A percentile compares a stretch with the other conserved stretches of the same genome.
These are phyloP conservation scores for Botryosphaeria agaves DNA, from an alignment of 2,329 filamentous ascomycete genomes.

Conservation along the genomic window DNA sequence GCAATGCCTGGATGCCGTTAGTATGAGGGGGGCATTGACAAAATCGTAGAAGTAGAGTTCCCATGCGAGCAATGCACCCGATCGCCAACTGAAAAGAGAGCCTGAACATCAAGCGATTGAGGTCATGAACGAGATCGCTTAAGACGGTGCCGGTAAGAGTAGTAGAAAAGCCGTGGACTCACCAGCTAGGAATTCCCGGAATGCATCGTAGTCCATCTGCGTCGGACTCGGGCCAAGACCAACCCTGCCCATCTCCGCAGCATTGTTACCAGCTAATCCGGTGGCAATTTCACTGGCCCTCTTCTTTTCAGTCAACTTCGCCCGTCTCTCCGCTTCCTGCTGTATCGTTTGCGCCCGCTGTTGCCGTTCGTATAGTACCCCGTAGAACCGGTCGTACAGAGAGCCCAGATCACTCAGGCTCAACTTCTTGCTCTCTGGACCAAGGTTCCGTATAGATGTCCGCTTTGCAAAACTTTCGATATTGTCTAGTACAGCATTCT, in stretches of 20 bases:
- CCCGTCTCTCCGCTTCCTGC: slow-evolving; percentile 40
- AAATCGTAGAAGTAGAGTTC: not conserved
- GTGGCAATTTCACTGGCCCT: slow-evolving; percentile 31
- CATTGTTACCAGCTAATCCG: slow-evolving; percentile 8
- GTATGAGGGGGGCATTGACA: not conserved
- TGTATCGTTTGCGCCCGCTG: slow-evolving; percentile 63
- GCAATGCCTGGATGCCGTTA: slow-evolving; percentile 41
- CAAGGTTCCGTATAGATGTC: slow-evolving; percentile 88
- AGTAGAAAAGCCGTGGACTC: no score
- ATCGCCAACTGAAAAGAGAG: no score
- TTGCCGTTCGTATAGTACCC: slow-evolving; percentile 77
- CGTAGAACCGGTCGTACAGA: slow-evolving; percentile 89
- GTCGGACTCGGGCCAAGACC: slow-evolving; percentile 79
- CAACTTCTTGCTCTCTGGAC: slow-evolving; percentile 85
- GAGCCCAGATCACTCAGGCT: slow-evolving; percentile 73
- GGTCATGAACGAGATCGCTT: no score
- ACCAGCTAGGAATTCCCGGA: slow-evolving; percentile 75
- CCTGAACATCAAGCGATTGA: no score
- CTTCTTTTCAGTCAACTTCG: slow-evolving; percentile 43
- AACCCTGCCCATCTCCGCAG: slow-evolving; percentile 69
- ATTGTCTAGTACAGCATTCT: slow-evolving; percentile 82
- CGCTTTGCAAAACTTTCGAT: slow-evolving; percentile 97
- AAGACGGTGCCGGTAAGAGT: no score
- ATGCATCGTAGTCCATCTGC: slow-evolving; percentile 94
- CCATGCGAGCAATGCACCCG: no score